These are phyloP conservation scores for Leishmania mexicana DNA, from an alignment of 208 protist genomes.

Conservation along the genomic window DNA sequence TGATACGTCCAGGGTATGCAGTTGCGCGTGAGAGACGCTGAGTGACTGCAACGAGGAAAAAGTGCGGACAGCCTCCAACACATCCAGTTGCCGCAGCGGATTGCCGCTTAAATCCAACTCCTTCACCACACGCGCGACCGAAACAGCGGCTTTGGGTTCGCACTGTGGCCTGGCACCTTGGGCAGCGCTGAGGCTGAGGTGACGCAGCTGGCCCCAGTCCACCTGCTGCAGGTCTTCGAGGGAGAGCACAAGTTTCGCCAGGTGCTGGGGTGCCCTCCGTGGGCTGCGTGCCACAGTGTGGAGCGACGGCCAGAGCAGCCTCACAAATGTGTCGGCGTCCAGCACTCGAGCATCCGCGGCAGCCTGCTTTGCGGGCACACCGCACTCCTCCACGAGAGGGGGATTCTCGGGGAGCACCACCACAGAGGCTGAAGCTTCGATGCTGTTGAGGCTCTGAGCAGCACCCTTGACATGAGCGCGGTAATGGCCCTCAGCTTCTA, in stretches of 20 bases:
- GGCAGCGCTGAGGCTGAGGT: background rate
- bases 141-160: background rate
- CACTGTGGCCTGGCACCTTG: background rate
- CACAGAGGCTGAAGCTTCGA: background rate
- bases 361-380: too few relatives aligned
- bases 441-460: background rate
- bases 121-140: constrained; percentile 1
- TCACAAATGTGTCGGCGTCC: constrained; percentile 32
- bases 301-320: constrained; percentile 42
- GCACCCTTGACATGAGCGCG: constrained; percentile 2
- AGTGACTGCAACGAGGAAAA: constrained; percentile 53
- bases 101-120: constrained; percentile 83
- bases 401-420: constrained; percentile 1
- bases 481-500: constrained; percentile 12
- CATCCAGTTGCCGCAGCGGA: constrained; percentile 32
- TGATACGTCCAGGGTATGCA: constrained; percentile 6
- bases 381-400: background rate
- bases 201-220: constrained; percentile 41
- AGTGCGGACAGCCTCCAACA: constrained; percentile 48
- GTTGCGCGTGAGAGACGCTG: constrained; percentile 48
- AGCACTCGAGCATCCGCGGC: constrained; percentile 16
- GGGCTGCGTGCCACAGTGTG: constrained; percentile 33
- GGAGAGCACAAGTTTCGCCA: constrained; percentile 53
- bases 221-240: constrained; percentile 59
- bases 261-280: constrained; percentile 41